phyloP scores from a whole-genome alignment of 176 grass and related monocot genomes.

The Neostapfia colusana region DNA sequence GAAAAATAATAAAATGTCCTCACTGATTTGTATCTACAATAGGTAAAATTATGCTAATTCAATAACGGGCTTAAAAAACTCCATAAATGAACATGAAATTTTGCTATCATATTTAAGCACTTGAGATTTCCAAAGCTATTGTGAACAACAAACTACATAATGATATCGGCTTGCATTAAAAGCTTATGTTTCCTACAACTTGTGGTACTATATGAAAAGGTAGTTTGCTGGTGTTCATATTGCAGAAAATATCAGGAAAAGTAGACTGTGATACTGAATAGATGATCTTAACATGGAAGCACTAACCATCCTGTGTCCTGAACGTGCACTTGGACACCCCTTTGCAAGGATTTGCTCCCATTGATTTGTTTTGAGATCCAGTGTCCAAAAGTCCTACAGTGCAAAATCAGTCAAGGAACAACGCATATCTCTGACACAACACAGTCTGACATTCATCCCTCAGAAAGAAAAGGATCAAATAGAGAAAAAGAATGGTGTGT shows the following conservation, averaged over 20 bases:
- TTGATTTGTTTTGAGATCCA: slow-evolving; percentile 95
- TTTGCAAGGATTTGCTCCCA: slow-evolving; percentile 93
- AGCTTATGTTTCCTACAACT: slow-evolving; percentile 12
- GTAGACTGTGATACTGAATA: slow-evolving; percentile 1
- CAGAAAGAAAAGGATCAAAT: slow-evolving; percentile 25
- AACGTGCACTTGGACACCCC: slow-evolving; percentile 95
- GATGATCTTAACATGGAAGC: slow-evolving; percentile 11
- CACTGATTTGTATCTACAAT: not conserved
- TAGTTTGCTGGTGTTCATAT: slow-evolving; percentile 11
- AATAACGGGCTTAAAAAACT: not conserved
- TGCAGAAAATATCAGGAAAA: slow-evolving; percentile 7
- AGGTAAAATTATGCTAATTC: not conserved
- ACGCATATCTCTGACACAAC: not conserved
- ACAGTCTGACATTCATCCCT: slow-evolving; percentile 11
- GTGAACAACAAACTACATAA: not conserved
- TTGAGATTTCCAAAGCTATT: slow-evolving; percentile 2
- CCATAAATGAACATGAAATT: not conserved
- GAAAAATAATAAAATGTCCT: not conserved
- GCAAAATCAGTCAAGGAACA: slow-evolving; percentile 34
- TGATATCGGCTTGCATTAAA: not conserved
- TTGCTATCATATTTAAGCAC: not conserved
- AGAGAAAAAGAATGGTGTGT: not conserved
- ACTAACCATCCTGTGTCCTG: slow-evolving; percentile 90
- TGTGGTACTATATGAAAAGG: slow-evolving; percentile 19
- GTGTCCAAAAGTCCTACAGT: slow-evolving; percentile 82